Conservation (phyloP, 164 flowering plant genomes). For the Tetrastigma voinierianum region DNA sequence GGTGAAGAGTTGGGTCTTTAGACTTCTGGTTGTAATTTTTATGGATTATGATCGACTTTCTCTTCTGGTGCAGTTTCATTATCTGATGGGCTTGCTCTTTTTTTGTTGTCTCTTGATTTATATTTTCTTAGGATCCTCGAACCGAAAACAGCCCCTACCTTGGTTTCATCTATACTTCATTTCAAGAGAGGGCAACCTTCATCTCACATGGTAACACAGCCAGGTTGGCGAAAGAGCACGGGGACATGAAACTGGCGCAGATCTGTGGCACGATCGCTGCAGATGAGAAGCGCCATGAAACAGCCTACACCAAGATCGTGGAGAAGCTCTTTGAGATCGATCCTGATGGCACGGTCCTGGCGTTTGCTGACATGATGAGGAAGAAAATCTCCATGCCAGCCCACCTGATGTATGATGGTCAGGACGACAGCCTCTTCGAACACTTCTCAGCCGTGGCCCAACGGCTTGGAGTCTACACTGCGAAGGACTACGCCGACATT, state of each 20-base stretch:
- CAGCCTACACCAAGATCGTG: slow-evolving; percentile 53
- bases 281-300: slow-evolving; percentile 59
- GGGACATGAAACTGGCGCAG: slow-evolving; percentile 50
- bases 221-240: slow-evolving; percentile 42
- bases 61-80: neutral
- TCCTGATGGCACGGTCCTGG: slow-evolving; percentile 39
- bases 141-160: slow-evolving; percentile 54
- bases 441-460: slow-evolving; percentile 58
- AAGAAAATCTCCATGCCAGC: slow-evolving; percentile 66
- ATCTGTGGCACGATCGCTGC: slow-evolving; percentile 54
- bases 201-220: slow-evolving; percentile 58
- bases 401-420: slow-evolving; percentile 56
- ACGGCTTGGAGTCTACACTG: slow-evolving; percentile 61
- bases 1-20: no score
- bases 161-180: slow-evolving; percentile 56
- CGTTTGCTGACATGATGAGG: slow-evolving; percentile 58
- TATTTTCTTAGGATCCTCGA: slow-evolving; percentile 30
- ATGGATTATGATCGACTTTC: neutral
- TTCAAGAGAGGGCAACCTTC: slow-evolving; percentile 58
- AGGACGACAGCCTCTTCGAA: slow-evolving; percentile 44
- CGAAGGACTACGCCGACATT: slow-evolving; percentile 56
- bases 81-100: neutral
- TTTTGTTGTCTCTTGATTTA: neutral
- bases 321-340: slow-evolving; percentile 56
- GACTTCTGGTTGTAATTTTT: neutral